Percentiles rank a stretch among this genome's conserved stretches.
These are phyloP conservation scores for Penicillium polonicum DNA, from an alignment of 2,329 filamentous ascomycete species.

Conservation along the genomic window DNA sequence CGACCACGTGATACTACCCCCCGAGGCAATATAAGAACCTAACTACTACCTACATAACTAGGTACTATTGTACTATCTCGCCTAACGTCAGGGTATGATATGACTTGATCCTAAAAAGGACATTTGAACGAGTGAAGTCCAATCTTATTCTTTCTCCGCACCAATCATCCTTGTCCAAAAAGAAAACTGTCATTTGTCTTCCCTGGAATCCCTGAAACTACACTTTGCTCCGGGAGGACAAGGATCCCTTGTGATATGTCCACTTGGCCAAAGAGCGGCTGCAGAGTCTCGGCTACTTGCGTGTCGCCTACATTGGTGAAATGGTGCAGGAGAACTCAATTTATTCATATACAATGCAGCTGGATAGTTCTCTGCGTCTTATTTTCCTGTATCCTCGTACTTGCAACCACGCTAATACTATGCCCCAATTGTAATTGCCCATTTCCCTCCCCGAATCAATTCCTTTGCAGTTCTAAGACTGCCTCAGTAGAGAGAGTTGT, in stretches of 20 bases:
- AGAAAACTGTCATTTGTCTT: neutral
- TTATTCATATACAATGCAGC: constrained; percentile 3
- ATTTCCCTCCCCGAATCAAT: neutral
- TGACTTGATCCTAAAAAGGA: neutral
- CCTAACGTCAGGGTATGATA: neutral
- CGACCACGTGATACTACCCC: neutral
- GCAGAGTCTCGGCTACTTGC: neutral
- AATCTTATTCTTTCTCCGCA: neutral
- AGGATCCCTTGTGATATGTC: neutral
- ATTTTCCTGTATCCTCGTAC: neutral
- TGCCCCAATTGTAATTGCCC: neutral
- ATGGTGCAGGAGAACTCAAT: neutral
- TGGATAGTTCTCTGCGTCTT: neutral
- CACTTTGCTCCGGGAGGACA: neutral
- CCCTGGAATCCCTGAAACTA: neutral
- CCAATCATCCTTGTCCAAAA: neutral
- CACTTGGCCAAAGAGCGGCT: neutral
- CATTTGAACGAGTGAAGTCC: neutral
- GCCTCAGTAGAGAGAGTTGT: constrained; percentile 16
- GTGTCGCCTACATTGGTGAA: neutral
- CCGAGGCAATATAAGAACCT: neutral
- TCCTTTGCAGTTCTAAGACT: neutral
- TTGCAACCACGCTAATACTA: neutral
- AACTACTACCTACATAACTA: too few species aligned
- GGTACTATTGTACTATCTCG: neutral